Percentiles rank a stretch among this genome's conserved stretches.
Evolutionary conservation across 768 basidiomycete genomes (phyloP).

Genomic region (Boletellus sp.): DNA sequence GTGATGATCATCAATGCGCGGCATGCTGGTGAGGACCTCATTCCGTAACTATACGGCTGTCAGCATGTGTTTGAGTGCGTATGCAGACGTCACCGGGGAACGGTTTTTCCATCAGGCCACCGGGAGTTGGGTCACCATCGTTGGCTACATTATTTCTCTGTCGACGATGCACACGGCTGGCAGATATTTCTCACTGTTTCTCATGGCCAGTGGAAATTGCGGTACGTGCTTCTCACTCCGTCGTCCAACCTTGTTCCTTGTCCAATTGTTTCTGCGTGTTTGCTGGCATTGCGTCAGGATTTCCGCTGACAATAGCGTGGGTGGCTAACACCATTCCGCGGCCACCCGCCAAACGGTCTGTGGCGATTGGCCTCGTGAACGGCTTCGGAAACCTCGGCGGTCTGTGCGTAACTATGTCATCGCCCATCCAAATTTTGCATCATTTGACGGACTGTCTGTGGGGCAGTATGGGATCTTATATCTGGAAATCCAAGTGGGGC

Average conservation of each 20-base stretch:
- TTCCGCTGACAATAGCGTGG: too few species aligned
- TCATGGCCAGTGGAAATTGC: slow-evolving; percentile 55
- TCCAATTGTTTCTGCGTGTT: slow-evolving; percentile 20
- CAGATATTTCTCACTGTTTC: slow-evolving; percentile 37
- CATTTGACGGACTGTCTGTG: too few species aligned
- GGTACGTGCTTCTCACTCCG: too few species aligned
- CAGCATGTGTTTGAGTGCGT: too few species aligned
- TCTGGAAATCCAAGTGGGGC: slow-evolving; percentile 60
- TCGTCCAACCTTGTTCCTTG: background rate
- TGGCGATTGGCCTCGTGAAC: slow-evolving; percentile 26
- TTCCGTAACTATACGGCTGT: too few species aligned
- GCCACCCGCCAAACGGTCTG: slow-evolving; percentile 51
- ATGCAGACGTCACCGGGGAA: too few species aligned
- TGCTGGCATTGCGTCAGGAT: too few species aligned
- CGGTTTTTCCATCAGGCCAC: too few species aligned
- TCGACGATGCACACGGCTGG: slow-evolving; percentile 34
- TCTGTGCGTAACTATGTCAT: slow-evolving; percentile 37
- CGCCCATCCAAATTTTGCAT: background rate
- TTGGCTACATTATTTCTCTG: slow-evolving; percentile 59
- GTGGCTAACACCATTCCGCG: slow-evolving; percentile 32
- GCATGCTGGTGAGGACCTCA: too few species aligned
- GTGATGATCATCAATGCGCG: too few species aligned
- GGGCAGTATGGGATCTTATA: slow-evolving; percentile 54
- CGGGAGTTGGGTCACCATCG: slow-evolving; percentile 45
- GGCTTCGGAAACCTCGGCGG: too few species aligned